These are phyloP conservation scores for Alternaria incomplexa DNA, from an alignment of 2,329 filamentous ascomycete genomes.

Conservation along the genomic window DNA sequence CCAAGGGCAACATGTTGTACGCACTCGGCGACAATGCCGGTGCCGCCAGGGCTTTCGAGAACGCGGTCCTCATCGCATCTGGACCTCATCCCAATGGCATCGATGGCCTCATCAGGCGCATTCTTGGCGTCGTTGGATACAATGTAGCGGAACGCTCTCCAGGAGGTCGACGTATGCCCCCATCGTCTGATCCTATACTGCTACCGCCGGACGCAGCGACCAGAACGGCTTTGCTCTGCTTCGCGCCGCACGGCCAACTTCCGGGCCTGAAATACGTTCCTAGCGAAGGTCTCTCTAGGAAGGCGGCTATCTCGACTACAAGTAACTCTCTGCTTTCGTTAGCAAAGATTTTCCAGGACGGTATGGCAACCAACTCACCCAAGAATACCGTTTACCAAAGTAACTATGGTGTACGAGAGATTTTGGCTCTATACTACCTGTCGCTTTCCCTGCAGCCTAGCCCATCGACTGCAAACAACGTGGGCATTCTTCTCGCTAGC, in stretches of 20 bases:
- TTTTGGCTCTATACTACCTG: constrained; percentile 91
- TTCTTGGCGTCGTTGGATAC: constrained; percentile 70
- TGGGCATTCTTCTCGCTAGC: constrained; percentile 93
- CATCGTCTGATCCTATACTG: constrained; percentile 69
- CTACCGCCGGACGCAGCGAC: constrained; percentile 84
- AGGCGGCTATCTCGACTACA: constrained; percentile 86
- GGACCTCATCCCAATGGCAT: constrained; percentile 75
- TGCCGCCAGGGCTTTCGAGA: constrained; percentile 90
- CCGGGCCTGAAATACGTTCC: constrained; percentile 76
- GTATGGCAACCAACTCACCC: constrained; percentile 76
- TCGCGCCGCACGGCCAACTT: constrained; percentile 74
- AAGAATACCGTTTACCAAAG: constrained; percentile 62
- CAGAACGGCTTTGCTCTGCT: constrained; percentile 81
- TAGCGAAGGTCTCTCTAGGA: constrained; percentile 71
- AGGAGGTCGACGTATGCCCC: constrained; percentile 32
- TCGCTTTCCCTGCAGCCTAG: constrained; percentile 94
- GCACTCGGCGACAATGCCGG: constrained; percentile 79
- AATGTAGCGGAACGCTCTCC: constrained; percentile 45
- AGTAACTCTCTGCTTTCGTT: constrained; percentile 94
- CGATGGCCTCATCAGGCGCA: constrained; percentile 76
- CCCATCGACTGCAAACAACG: constrained; percentile 97
- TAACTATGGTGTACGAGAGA: constrained; percentile 83
- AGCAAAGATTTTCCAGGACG: constrained; percentile 97
- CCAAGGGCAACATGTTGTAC: constrained; percentile 98
- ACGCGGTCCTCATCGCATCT: constrained; percentile 87